A percentile compares a stretch with the other conserved stretches of the same genome.
These are phyloP conservation scores for Ganoderma resinaceum DNA, from an alignment of 1,284 basidiomycete genomes.

Conservation along the genomic window DNA sequence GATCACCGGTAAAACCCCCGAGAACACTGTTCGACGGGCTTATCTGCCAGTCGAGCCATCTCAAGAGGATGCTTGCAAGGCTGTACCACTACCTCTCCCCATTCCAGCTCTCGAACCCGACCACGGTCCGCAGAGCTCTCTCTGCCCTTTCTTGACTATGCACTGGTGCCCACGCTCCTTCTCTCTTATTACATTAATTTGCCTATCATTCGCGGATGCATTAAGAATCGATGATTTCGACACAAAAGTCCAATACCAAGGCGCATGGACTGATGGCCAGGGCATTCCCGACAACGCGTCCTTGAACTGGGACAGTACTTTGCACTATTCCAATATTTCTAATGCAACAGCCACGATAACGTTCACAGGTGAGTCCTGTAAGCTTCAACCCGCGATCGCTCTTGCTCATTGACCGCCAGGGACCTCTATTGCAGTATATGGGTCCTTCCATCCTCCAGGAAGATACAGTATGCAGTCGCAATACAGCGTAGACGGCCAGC, in stretches of 20 bases:
- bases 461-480: constrained; percentile 18
- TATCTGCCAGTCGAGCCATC: not conserved
- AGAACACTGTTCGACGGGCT: too few species aligned
- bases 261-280: not conserved
- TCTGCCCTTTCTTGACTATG: not conserved
- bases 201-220: not conserved
- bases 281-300: not conserved
- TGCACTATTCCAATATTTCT: not conserved
- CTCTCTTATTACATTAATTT: not conserved
- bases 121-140: not conserved
- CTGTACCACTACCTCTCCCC: not conserved
- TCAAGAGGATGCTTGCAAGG: not conserved
- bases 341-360: not conserved
- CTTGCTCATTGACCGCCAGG: constrained; percentile 2
- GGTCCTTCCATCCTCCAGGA: constrained; percentile 18
- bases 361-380: not conserved
- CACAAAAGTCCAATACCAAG: not conserved
- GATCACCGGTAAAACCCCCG: not conserved
- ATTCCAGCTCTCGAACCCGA: not conserved
- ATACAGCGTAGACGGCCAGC: constrained; percentile 17
- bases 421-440: constrained; percentile 17
- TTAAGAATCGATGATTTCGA: not conserved
- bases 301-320: not conserved
- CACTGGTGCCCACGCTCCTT: not conserved
- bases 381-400: not conserved